Base-by-base conservation (phyloP, 164 flowering plant genomes). In the Litsea cubeba region DNA sequence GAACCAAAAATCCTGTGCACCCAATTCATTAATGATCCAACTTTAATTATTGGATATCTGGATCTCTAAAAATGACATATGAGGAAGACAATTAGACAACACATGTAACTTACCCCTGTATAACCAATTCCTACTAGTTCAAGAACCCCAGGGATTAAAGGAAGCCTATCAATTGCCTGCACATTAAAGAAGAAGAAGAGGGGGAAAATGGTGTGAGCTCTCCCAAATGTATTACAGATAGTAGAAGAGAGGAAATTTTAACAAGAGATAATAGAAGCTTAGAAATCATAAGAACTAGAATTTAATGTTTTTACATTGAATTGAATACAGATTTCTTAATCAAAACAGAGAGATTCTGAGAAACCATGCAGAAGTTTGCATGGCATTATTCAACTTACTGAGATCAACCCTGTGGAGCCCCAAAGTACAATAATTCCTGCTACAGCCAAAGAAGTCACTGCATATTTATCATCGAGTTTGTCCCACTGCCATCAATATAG, bases 161-260 rank as follows among this genome's bases (percentile, higher is more conserved):
- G 98, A 78, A 94, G 90, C 91, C 85, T 87, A 68, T 94, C 98
- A 76, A 94, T 86, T 46, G 98, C 95, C 98, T 93, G 90, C 28
- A 72, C 46, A 1, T 68, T 62, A 50, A 50, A 24, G 20, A 54
- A 18, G 60, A 12, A 54, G 20, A 54, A 40, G 11, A 40, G 46
- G 10, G 8, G 0, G 7, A 35, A 40, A 40, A 5, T 40, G 46
- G 46, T 6, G 46, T 40, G 11, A 40, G 46, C 46, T 8, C 46
- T 40, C 46, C 46, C 7, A 40, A 40, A 40, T 40, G 10, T 40
- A 40, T 40, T 40, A 11, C 46, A 40, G 46, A 40, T 40, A 7
- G 46, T 40, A 40, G 11, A 40, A 8, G 46, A 40, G 11, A 40
- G 10, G 10, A 40, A 40, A 40, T 40, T 8, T 40, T 40, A 40